Base-by-base conservation (phyloP, 768 basidiomycete species). In the Leccinum subtestaceum region DNA sequence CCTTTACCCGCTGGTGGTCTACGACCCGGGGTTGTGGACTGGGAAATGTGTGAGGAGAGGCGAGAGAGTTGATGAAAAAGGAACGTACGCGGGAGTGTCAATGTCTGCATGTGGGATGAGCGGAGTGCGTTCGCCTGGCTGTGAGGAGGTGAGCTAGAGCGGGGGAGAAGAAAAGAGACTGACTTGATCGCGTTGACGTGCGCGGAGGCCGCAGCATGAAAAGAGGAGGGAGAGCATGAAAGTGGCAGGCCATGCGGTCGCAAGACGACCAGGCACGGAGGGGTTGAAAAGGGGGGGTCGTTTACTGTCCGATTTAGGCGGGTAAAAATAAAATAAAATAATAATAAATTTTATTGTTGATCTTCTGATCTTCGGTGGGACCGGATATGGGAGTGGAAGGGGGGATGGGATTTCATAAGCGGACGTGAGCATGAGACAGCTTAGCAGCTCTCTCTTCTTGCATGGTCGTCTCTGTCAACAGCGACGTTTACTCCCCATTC, bases 401-500 rank as follows among this genome's bases (percentile, higher is more conserved):
- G 43, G 34, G 43, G 59, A 51, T 63, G 60, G 67, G 66, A 67
- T 70, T 73, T 72, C 72, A 72, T 73, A 70, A 73, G 72, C 68
- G 68, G 58, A 66, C 78, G 78, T 81, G 79, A 75, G 73, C 76
- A 75, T 73, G 66, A 70, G 73, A 72, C 75, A 69, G 36, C 4
- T 56, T 73, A 47, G 23, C 21, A 23, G 48, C 21, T 23, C 67
- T 62, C 61, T 64, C 47, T 58, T 56, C 58, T 70, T 72, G 70
- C 69, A 88, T 88, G 86, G 86, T 86, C 72, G 78, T 77, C 68
- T 81, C 80, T 68, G 60, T 77, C 53, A 76, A 76, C 74, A 75
- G 76, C 74, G 85, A 84, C 73, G 76, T 83, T 52, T 86, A 81
- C 69, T 76, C 84, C 12, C 80, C 84, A 17, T 85, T 84, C 72